Base-by-base conservation (phyloP, 129 eudicot genomes). In the Tagetes erecta region DNA sequence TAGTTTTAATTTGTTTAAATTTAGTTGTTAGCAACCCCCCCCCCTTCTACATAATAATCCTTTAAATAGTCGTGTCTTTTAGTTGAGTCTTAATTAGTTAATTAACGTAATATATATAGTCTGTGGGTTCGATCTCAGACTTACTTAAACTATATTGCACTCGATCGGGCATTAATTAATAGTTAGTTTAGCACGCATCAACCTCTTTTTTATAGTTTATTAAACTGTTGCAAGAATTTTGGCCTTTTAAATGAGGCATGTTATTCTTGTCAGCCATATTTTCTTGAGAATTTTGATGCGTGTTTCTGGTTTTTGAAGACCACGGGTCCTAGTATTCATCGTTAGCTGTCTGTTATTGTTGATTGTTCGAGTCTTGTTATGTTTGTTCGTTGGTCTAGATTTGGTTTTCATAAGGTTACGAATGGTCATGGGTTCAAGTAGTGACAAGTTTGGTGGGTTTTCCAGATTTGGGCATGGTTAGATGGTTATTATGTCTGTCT, bases 381-480 rank as follows among this genome's bases (percentile, higher is more conserved):
- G 80, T 40, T 45, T 41, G 27, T 20, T 20, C 27, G 27, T 20
- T 20, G 27, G 56, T 76, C 56, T 65, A n/a, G 63, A 55, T 34
- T 59, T 46, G 47, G 58, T 73, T 64, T 80, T 62, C 58, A 82
- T 83, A 85, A 45, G 75, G 63, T 78, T 78, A 71, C 78, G 35
- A 36, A 8, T 6, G 62, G 76, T 72, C 34, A 76, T 66, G 77
- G 78, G 81, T 80, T 79, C 60, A 39, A 67, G 56, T n/a, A 14
- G 71, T 67, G 79, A 83, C 55, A 56, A 80, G 67, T 79, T 84
- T 74, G 81, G 87, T 80, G 76, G 50, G 42, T 76, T 71, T 76
- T 35, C 49, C 83, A 87, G 91, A 81, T 85, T 83, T 82, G 94
- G 93, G 78, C 78, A 44, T 86, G 86, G 93, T 84, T 78, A 59